Percentiles rank a stretch among this genome's conserved stretches.
Conservation (phyloP, 2,329 filamentous ascomycete genomes). For the Alternaria sp. region DNA sequence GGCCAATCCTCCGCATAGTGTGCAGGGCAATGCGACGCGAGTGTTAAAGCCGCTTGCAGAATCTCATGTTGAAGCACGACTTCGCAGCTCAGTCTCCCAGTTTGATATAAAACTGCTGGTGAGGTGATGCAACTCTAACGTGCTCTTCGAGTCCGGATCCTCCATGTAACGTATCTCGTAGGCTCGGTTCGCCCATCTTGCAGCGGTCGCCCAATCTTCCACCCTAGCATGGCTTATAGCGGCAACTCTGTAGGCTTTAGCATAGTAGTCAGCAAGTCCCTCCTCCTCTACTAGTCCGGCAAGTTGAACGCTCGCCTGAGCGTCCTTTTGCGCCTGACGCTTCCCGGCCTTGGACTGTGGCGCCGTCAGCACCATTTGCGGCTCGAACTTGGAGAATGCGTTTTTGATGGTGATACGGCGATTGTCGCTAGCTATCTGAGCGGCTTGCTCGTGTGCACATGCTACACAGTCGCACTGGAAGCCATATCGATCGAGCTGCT, state of each 20-base stretch:
- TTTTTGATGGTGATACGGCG: conserved; percentile 36
- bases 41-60: background rate
- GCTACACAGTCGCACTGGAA: conserved; percentile 48
- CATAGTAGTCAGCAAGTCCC: conserved; percentile 44
- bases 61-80: conserved; percentile 1
- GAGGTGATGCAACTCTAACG: conserved; percentile 38
- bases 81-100: conserved; percentile 38
- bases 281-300: conserved; percentile 42
- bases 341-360: conserved; percentile 28
- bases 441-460: conserved; percentile 36
- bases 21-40: background rate
- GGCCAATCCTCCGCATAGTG: background rate
- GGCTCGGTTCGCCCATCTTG: conserved; percentile 40
- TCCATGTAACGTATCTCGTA: conserved; percentile 39
- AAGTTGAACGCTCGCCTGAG: conserved; percentile 36
- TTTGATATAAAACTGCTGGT: conserved; percentile 37
- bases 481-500: conserved; percentile 43
- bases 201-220: conserved; percentile 39
- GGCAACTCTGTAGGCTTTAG: conserved; percentile 40
- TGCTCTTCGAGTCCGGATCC: conserved; percentile 33
- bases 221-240: conserved; percentile 40
- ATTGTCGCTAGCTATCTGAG: conserved; percentile 31
- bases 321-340: conserved; percentile 34
- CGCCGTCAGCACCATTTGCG: conserved; percentile 29
- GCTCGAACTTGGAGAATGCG: conserved; percentile 35